Evolutionary conservation across 108 stramenopile genomes (phyloP).

Genomic region (Seminavis robusta): DNA sequence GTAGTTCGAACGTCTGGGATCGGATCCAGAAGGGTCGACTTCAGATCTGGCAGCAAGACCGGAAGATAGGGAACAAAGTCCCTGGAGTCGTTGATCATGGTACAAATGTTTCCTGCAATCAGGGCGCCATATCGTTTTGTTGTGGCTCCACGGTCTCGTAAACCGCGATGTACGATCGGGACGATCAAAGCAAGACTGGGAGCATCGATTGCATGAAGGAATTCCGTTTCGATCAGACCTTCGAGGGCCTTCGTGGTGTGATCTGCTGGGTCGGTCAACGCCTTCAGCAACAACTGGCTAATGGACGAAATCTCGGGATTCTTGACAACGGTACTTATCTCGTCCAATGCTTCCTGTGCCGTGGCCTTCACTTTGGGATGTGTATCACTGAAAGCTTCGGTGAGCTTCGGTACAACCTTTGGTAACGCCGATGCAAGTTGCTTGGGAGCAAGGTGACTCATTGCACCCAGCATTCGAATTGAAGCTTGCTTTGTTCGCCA

Average conservation of each 20-base stretch:
- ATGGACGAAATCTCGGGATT: conserved; percentile 96
- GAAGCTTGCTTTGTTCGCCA: conserved; percentile 98
- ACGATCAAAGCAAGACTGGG: conserved; percentile 96
- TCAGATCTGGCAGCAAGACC: conserved; percentile 89
- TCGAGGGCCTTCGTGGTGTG: conserved; percentile 75
- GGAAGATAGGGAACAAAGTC: conserved; percentile 95
- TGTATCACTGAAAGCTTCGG: conserved; percentile 94
- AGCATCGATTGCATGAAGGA: conserved; percentile 98
- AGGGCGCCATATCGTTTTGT: conserved; percentile 94
- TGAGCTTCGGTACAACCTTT: conserved; percentile 95
- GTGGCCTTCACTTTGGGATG: conserved; percentile 95
- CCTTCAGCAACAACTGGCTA: conserved; percentile 73
- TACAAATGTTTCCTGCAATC: conserved; percentile 97
- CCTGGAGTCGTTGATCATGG: conserved; percentile 93
- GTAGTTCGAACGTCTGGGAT: conserved; percentile 95
- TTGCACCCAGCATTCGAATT: conserved; percentile 95
- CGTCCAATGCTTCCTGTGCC: conserved; percentile 88
- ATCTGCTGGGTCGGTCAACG: conserved; percentile 89
- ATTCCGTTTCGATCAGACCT: conserved; percentile 84
- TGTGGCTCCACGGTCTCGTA: conserved; percentile 90
- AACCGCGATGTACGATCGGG: conserved; percentile 94
- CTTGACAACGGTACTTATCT: conserved; percentile 93
- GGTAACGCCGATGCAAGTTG: conserved; percentile 95
- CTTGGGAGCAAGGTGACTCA: conserved; percentile 97
- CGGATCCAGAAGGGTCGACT: conserved; percentile 88